phyloP scores from a whole-genome alignment of 2,329 filamentous ascomycete species.

The Juglanconis sp. region DNA sequence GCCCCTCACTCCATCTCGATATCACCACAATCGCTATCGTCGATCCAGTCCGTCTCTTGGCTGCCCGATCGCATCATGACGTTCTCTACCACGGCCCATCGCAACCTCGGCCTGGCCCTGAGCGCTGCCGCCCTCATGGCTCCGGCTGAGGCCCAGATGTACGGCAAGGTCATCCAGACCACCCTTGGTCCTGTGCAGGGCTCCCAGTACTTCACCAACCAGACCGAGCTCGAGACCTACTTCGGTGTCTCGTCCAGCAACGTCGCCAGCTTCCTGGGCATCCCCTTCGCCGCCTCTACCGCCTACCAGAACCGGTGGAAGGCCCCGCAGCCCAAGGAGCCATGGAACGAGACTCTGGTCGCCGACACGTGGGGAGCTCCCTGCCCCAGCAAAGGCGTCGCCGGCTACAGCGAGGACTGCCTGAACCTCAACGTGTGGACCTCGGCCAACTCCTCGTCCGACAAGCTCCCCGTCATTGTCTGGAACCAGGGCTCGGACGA shows the following conservation, averaged over 20 bases:
- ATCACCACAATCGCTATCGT: neutral
- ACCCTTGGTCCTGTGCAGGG: slow-evolving; percentile 8
- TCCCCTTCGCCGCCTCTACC: slow-evolving; percentile 9
- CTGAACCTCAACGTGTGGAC: slow-evolving; percentile 33
- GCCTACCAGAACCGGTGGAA: slow-evolving; percentile 13
- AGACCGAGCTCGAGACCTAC: slow-evolving; percentile 4
- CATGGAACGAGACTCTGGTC: slow-evolving; percentile 21
- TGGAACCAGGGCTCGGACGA: slow-evolving; percentile 20
- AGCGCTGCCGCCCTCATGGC: neutral
- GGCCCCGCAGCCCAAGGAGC: neutral
- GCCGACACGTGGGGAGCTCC: slow-evolving; percentile 19
- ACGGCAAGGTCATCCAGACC: slow-evolving; percentile 10
- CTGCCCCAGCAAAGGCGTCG: neutral
- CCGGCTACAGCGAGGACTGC: slow-evolving; percentile 28
- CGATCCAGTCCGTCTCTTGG: neutral
- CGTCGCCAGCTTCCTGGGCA: slow-evolving; percentile 7
- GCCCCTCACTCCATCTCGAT: no score
- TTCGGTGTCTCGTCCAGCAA: slow-evolving; percentile 6
- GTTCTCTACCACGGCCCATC: neutral
- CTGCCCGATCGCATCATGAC: neutral
- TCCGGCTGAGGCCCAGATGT: neutral
- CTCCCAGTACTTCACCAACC: slow-evolving; percentile 8
- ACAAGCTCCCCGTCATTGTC: slow-evolving; percentile 28
- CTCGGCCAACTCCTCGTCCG: slow-evolving; percentile 23
- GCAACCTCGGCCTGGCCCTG: neutral